Evolutionary conservation across 257 asterid species (phyloP).

Genomic region (Ocimum tenuiflorum): DNA sequence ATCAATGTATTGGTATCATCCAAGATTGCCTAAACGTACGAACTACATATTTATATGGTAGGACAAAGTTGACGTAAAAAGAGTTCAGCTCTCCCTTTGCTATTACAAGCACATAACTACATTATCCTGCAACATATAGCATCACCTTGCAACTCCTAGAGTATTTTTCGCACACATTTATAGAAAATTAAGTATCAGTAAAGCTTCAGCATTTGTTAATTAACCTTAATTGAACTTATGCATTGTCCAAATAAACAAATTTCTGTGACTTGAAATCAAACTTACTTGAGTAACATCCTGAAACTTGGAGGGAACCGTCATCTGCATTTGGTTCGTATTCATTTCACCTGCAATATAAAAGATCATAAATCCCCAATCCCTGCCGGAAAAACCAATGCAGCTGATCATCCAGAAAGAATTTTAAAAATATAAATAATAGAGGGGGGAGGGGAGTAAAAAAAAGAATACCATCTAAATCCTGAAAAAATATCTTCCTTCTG

Average conservation of each 20-base stretch:
- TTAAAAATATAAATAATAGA: background rate
- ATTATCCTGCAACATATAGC: slow-evolving; percentile 2
- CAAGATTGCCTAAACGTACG: background rate
- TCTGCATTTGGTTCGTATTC: slow-evolving; percentile 1
- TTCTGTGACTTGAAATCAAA: background rate
- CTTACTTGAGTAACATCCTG: slow-evolving; percentile 38
- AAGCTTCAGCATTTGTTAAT: background rate
- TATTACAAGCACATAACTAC: background rate
- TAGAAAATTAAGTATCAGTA: background rate
- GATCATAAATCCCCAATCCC: background rate
- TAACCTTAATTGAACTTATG: background rate
- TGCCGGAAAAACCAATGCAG: background rate
- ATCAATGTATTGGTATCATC: background rate
- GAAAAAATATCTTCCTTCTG: slow-evolving; percentile 23
- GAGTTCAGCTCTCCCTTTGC: background rate
- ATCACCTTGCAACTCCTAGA: background rate
- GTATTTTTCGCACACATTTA: background rate
- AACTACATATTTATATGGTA: background rate
- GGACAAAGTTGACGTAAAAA: background rate
- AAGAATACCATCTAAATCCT: slow-evolving; percentile 24
- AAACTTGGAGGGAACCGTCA: slow-evolving; percentile 16
- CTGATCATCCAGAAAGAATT: background rate
- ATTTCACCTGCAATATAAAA: slow-evolving; percentile 31
- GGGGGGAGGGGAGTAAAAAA: background rate
- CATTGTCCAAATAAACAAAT: background rate